These are phyloP conservation scores for Sporothrix schenckii DNA, from an alignment of 2,329 filamentous ascomycete species.

Conservation along the genomic window DNA sequence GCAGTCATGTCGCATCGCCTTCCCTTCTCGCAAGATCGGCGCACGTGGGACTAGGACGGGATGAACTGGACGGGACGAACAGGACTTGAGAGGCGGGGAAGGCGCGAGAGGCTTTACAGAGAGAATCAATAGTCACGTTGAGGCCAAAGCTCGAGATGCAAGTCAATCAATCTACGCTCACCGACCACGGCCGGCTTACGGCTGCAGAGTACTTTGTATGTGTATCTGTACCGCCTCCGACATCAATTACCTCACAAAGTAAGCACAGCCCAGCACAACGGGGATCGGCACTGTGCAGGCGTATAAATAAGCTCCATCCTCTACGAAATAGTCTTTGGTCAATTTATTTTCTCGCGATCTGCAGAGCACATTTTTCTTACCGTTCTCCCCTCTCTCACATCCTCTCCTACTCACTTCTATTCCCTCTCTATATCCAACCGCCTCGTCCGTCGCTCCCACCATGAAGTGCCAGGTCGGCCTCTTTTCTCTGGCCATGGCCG, in stretches of 20 bases:
- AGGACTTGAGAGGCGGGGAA: not conserved
- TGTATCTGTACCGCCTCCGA: not conserved
- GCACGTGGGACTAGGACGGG: constrained; percentile 21
- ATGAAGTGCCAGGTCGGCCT: constrained; percentile 31
- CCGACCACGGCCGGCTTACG: not conserved
- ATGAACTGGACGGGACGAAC: no score
- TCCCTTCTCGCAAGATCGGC: not conserved
- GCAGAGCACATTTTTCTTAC: not conserved
- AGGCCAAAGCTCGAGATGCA: not conserved
- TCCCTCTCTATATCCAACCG: no score
- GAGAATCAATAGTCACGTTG: not conserved
- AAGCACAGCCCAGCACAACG: not conserved
- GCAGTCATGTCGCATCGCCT: not conserved
- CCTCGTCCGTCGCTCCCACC: not conserved
- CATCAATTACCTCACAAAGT: not conserved
- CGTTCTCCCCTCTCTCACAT: not conserved
- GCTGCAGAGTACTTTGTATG: not conserved
- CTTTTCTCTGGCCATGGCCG: constrained; percentile 28
- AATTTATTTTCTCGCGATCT: not conserved
- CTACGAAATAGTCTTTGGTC: not conserved
- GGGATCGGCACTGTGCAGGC: not conserved
- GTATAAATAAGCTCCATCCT: constrained; percentile 23
- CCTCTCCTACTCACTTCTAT: not conserved
- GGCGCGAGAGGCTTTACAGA: not conserved
- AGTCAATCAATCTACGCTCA: not conserved